Evolutionary conservation across 2,329 filamentous ascomycete species (phyloP).

Genomic region (Thielaviopsis punctulata): DNA sequence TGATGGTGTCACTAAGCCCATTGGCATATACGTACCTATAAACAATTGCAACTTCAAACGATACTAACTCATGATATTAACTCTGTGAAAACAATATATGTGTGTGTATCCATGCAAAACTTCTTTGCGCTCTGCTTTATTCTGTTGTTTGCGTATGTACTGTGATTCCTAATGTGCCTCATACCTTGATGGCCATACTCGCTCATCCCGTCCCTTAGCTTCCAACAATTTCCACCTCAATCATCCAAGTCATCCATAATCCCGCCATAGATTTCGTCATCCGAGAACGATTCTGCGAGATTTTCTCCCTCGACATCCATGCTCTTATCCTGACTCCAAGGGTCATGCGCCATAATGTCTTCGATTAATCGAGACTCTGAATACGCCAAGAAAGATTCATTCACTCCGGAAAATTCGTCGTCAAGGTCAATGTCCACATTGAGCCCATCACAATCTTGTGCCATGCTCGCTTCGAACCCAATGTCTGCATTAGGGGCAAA

Average conservation of each 20-base stretch:
- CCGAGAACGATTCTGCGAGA: neutral
- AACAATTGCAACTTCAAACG: neutral
- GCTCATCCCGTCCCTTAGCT: neutral
- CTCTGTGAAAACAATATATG: neutral
- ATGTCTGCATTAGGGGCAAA: constrained; percentile 3
- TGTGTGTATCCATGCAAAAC: neutral
- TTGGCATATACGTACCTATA: neutral
- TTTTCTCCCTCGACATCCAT: neutral
- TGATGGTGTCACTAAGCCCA: neutral
- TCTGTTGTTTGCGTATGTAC: neutral
- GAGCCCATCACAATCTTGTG: neutral
- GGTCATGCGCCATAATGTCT: neutral
- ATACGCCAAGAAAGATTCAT: neutral
- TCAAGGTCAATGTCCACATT: neutral
- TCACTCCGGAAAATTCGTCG: neutral
- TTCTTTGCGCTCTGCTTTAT: neutral
- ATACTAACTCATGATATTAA: neutral
- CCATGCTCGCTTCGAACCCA: neutral
- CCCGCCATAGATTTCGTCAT: neutral
- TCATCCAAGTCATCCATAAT: neutral
- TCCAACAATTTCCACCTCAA: neutral
- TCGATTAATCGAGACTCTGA: neutral
- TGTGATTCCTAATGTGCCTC: neutral
- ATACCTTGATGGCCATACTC: neutral
- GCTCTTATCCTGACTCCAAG: neutral